Evolutionary conservation across 2,329 filamentous ascomycete genomes (phyloP).

Genomic region (Aspergillus transmontanensis): DNA sequence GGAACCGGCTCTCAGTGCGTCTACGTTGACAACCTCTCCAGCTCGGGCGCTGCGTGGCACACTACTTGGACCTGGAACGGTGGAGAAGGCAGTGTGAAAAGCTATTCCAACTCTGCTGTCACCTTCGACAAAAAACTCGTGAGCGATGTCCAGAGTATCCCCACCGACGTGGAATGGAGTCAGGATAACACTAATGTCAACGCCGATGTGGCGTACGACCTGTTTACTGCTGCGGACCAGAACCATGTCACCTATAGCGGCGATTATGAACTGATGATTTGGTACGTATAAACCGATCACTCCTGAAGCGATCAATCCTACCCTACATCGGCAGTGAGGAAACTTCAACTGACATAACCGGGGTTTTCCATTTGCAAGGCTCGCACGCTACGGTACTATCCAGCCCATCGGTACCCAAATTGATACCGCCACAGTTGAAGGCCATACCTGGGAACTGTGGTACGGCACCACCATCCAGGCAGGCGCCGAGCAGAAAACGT

Average conservation of each 20-base stretch:
- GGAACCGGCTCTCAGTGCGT: conserved; percentile 44
- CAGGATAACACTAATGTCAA: conserved; percentile 53
- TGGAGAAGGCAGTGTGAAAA: conserved; percentile 42
- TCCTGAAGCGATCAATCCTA: not conserved
- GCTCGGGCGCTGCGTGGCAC: conserved; percentile 38
- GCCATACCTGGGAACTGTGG: conserved; percentile 58
- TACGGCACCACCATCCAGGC: conserved; percentile 55
- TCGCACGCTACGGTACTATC: conserved; percentile 54
- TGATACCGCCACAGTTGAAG: conserved; percentile 54
- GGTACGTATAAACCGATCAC: conserved; percentile 35
- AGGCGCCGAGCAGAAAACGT: conserved; percentile 48
- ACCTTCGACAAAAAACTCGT: conserved; percentile 5
- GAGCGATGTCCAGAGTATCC: conserved; percentile 39
- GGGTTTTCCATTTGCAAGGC: conserved; percentile 17
- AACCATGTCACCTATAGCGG: conserved; percentile 44
- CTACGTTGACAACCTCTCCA: conserved; percentile 34
- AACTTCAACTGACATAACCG: not conserved
- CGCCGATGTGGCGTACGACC: conserved; percentile 61
- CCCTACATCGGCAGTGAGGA: too few relatives aligned
- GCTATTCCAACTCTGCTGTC: conserved; percentile 21
- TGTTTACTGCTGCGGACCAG: conserved; percentile 53
- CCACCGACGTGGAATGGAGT: conserved; percentile 46
- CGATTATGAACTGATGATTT: conserved; percentile 66
- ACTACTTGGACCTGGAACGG: conserved; percentile 47
- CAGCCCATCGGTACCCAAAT: conserved; percentile 58